phyloP scores from a whole-genome alignment of 2,329 filamentous ascomycete species.

The Botrytis pseudocinerea region DNA sequence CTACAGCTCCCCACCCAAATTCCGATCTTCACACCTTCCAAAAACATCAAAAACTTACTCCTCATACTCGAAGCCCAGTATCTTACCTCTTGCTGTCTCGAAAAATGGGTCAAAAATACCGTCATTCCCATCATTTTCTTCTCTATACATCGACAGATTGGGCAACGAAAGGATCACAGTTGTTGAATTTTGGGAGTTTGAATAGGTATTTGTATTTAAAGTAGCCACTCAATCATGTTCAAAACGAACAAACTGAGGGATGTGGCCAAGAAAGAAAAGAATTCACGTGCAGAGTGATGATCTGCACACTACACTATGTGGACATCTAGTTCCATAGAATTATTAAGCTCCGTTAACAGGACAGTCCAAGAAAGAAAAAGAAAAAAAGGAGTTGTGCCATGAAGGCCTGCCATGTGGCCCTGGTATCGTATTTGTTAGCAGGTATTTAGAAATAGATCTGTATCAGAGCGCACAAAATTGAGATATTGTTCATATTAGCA shows the following conservation, averaged over 20 bases:
- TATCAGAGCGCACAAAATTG: not conserved
- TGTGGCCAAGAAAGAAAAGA: not conserved
- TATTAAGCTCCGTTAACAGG: not conserved
- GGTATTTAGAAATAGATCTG: not conserved
- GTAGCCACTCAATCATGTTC: not conserved
- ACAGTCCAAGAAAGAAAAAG: not conserved
- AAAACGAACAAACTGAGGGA: not conserved
- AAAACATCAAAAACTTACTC: not conserved
- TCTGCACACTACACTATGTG: not conserved
- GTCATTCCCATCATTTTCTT: not conserved
- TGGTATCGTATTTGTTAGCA: not conserved
- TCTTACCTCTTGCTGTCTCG: not conserved
- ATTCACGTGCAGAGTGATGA: not conserved
- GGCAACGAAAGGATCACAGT: not conserved
- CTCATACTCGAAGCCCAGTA: not conserved
- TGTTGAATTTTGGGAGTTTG: not conserved
- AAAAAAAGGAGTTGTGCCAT: not conserved
- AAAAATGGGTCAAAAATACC: not conserved
- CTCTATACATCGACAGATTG: not conserved
- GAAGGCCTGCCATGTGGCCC: not conserved
- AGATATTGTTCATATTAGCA: no score
- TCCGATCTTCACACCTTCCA: not conserved
- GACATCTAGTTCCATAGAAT: not conserved
- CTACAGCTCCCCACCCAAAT: not conserved
- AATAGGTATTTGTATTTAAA: not conserved